Conservation (phyloP, 1,284 basidiomycete species). For the Cutaneotrichosporon sp. region DNA sequence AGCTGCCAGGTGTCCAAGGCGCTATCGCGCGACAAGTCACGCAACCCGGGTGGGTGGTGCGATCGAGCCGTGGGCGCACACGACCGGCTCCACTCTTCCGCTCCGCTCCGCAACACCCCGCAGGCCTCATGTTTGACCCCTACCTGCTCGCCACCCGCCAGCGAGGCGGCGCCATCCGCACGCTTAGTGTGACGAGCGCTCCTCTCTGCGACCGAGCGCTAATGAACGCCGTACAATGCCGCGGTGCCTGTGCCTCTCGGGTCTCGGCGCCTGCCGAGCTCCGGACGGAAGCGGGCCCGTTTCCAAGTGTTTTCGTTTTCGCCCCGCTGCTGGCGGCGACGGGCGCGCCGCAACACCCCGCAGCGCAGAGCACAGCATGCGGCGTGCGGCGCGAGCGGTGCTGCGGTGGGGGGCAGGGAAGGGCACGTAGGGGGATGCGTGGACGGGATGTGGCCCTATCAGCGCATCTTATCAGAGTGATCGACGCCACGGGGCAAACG, state of each 20-base stretch:
- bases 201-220: too few relatives aligned
- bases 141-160: too few relatives aligned
- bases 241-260: background rate
- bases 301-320: background rate
- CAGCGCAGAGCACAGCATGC: background rate
- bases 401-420: background rate
- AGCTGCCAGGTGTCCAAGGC: too few relatives aligned
- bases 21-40: too few relatives aligned
- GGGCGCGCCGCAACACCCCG: background rate
- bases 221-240: background rate
- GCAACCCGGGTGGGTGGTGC: too few relatives aligned
- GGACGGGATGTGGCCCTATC: background rate
- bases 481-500: background rate
- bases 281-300: background rate
- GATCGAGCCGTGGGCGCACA: too few relatives aligned
- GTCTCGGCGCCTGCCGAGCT: background rate
- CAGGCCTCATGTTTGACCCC: too few relatives aligned
- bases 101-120: too few relatives aligned
- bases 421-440: background rate
- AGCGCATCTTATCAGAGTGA: conserved; percentile 2
- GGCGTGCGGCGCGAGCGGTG: too few relatives aligned
- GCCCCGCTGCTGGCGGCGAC: background rate
- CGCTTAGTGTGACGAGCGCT: too few relatives aligned
- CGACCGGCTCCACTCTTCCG: too few relatives aligned
- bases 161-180: too few relatives aligned